Conservation (phyloP, 176 grass and related monocot genomes). For the Raddia distichophylla region DNA sequence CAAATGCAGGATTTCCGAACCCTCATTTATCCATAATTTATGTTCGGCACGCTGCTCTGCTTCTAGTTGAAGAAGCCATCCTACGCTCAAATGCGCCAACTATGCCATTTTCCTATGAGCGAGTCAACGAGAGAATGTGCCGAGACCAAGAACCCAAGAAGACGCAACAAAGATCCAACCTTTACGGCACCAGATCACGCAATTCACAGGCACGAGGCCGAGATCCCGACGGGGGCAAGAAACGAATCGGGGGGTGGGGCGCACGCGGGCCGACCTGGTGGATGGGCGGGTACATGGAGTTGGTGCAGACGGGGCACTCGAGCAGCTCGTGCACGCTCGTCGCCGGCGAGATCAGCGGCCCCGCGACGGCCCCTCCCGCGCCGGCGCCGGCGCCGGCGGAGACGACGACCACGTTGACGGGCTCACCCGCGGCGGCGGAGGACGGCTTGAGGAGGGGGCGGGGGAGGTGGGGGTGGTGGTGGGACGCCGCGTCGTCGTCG, state of each 20-base stretch:
- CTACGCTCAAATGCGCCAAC: neutral
- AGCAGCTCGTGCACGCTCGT: constrained; percentile 88
- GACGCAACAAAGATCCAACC: constrained; percentile 36
- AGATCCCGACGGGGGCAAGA: constrained; percentile 14
- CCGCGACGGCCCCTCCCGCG: neutral
- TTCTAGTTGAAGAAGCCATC: constrained; percentile 5
- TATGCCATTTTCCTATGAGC: neutral
- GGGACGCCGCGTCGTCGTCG: constrained; percentile 51
- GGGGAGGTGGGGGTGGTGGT: constrained; percentile 28
- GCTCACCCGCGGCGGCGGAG: constrained; percentile 21
- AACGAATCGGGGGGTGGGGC: constrained; percentile 3
- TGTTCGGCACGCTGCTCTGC: neutral
- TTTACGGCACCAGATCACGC: constrained; percentile 11
- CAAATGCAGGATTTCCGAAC: neutral
- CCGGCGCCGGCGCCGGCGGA: constrained; percentile 24
- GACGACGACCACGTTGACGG: constrained; percentile 33
- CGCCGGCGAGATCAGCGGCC: constrained; percentile 63
- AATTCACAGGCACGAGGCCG: neutral
- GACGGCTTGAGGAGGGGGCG: constrained; percentile 58
- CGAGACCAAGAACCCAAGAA: neutral
- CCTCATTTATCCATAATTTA: neutral
- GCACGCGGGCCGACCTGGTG: constrained; percentile 79
- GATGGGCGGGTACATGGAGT: constrained; percentile 98
- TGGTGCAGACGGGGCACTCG: constrained; percentile 97
- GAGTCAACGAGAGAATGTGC: neutral